Evolutionary conservation across 352 stramenopile genomes (phyloP), one percentile per base, ranked within the genome.

Genomic region (Phytophthora tubulina): DNA sequence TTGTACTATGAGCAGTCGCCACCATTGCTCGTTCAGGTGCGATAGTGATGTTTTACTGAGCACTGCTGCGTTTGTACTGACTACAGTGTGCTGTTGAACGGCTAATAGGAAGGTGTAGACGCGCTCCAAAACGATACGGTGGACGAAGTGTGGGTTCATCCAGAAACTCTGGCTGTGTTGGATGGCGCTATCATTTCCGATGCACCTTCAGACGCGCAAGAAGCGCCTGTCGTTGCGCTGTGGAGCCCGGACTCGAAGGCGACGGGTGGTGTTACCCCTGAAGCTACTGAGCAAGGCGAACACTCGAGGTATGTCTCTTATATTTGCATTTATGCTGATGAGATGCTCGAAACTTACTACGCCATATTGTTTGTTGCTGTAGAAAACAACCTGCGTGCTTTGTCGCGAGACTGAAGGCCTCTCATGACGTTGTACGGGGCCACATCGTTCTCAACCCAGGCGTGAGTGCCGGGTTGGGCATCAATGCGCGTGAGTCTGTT

Each of bases 91-190:
- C 8, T 46, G 32, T 27, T 17, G 10, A 27, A 17, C 27, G 44
- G 36, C 33, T 49, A 55, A 48, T 44, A 83, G 76, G 65, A 63
- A 8, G 57, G 67, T 38, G 48, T 55, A 36, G 65, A 38, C 13
- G 21, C 48, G 2, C 35, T 63, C 10, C 42, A 17, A 49, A 89
- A 87, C 32, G 60, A 76, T 27, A 76, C 75, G 0, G 45, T 73
- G 10, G 80, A 92, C 31, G 88, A 94, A 69, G 81, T 92, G 32
- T 91, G 85, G 77, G 65, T 93, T 33, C 86, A 95, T 45, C 80
- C 85, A 1, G 75, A 89, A 57, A 92, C 70, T 15, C 66, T 92
- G 11, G 86, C 75, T 1, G 60, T 84, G 53, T 70, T 95, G 14
- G 85, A 92, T 55, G 88, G 88, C 13, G 80, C 85, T 1, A 62